phyloP scores from a whole-genome alignment of 441 rosid species.

The Isatis lusitanica region DNA sequence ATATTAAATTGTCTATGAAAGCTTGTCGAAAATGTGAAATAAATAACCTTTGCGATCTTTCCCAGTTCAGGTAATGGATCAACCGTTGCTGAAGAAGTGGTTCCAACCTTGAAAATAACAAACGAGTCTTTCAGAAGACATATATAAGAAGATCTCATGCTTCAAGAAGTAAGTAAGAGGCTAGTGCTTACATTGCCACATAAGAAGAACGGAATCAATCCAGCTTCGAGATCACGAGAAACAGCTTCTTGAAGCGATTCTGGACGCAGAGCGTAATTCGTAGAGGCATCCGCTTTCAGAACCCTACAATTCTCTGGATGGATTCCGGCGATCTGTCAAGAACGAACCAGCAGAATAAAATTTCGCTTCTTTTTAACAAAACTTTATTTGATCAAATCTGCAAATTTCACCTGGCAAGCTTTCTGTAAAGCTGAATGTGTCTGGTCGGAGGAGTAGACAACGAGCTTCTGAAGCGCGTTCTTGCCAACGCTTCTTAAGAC shows the following conservation, averaged over 20 bases:
- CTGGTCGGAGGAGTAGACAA: conserved; percentile 84
- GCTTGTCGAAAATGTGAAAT: neutral
- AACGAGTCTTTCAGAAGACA: neutral
- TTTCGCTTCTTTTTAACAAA: neutral
- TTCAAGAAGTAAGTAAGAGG: neutral
- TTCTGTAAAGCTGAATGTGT: conserved; percentile 81
- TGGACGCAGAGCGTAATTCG: conserved; percentile 65
- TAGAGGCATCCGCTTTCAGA: conserved; percentile 59
- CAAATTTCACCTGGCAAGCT: conserved; percentile 66
- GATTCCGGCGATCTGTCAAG: conserved; percentile 72
- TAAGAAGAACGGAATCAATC: conserved; percentile 78
- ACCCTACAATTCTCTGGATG: conserved; percentile 67
- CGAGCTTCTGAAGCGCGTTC: conserved; percentile 66
- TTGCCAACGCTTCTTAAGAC: conserved; percentile 57
- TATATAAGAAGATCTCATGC: neutral
- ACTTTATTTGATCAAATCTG: neutral
- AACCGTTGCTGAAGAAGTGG: conserved; percentile 41
- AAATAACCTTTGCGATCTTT: conserved; percentile 30
- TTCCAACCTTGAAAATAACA: conserved; percentile 38
- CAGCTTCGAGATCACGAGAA: conserved; percentile 58
- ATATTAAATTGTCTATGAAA: neutral
- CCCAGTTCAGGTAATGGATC: conserved; percentile 38
- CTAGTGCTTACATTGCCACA: conserved; percentile 69
- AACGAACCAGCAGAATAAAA: neutral
- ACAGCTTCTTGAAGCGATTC: conserved; percentile 56